These are phyloP conservation scores for Pseudocercospora pini-densiflorae DNA, from an alignment of 2,329 filamentous ascomycete species.

Conservation along the genomic window DNA sequence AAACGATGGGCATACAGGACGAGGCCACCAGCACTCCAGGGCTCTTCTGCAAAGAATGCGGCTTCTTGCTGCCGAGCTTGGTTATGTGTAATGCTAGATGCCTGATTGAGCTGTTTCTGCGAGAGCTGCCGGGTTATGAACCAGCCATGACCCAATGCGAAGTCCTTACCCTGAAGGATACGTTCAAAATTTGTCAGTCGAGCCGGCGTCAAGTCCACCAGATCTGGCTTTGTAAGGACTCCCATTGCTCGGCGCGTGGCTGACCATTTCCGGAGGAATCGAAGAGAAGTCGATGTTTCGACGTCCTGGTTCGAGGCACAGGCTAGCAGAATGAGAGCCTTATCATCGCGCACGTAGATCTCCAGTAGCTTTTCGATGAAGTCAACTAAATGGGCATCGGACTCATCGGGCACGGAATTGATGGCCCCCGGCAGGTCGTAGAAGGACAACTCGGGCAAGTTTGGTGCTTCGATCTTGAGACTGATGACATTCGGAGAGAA, in stretches of 20 bases:
- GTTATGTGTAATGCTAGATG: constrained; percentile 45
- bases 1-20: constrained; percentile 49
- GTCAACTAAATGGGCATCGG: constrained; percentile 70
- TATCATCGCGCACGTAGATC: constrained; percentile 70
- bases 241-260: constrained; percentile 51
- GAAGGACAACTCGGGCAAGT: constrained; percentile 75
- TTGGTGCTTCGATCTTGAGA: constrained; percentile 73
- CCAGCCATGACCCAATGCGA: constrained; percentile 73
- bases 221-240: constrained; percentile 85
- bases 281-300: constrained; percentile 73
- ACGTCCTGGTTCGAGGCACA: constrained; percentile 79
- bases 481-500: constrained; percentile 84
- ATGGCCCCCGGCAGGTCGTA: constrained; percentile 87
- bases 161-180: constrained; percentile 62
- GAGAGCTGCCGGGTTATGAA: constrained; percentile 72
- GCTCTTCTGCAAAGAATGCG: constrained; percentile 53
- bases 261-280: constrained; percentile 55
- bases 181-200: constrained; percentile 16
- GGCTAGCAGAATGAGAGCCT: constrained; percentile 77
- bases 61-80: constrained; percentile 56
- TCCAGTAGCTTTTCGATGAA: constrained; percentile 66
- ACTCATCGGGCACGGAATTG: constrained; percentile 63
- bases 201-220: constrained; percentile 56
- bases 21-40: constrained; percentile 53
- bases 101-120: constrained; percentile 54